These are phyloP conservation scores for Tilletia caries DNA, from an alignment of 1,284 basidiomycete genomes.

Conservation along the genomic window DNA sequence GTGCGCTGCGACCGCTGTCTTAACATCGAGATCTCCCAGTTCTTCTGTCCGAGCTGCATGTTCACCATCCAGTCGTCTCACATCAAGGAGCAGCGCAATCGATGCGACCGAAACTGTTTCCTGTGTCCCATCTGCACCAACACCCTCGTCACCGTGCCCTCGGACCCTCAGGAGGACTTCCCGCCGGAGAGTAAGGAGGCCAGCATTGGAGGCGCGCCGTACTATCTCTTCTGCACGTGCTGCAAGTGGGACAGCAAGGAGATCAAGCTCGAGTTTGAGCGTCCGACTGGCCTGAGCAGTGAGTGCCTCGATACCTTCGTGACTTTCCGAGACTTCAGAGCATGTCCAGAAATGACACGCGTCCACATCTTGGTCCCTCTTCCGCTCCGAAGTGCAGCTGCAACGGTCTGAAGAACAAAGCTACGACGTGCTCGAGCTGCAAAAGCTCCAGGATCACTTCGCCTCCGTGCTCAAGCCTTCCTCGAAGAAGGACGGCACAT, in stretches of 20 bases:
- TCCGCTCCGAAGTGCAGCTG: constrained; percentile 12
- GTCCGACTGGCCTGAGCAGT: constrained; percentile 78
- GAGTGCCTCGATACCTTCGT: constrained; percentile 12
- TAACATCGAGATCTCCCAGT: constrained; percentile 84
- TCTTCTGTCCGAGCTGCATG: constrained; percentile 97
- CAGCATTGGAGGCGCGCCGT: constrained; percentile 73
- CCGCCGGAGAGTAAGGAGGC: constrained; percentile 44
- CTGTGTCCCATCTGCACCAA: constrained; percentile 87
- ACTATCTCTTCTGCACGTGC: constrained; percentile 82
- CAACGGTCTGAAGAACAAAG: constrained; percentile 31
- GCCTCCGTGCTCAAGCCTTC: background rate
- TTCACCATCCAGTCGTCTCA: constrained; percentile 97
- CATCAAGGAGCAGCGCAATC: constrained; percentile 90
- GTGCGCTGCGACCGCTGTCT: constrained; percentile 90
- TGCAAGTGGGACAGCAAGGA: constrained; percentile 93
- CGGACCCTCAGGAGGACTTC: constrained; percentile 64
- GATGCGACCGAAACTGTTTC: constrained; percentile 97
- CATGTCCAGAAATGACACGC: no score
- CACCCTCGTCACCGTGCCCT: constrained; percentile 78
- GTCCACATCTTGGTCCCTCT: background rate
- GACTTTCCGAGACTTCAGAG: no score
- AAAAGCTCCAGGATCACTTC: constrained; percentile 14
- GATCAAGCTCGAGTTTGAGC: constrained; percentile 87
- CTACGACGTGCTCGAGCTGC: constrained; percentile 23
- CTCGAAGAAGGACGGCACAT: background rate